Evolutionary conservation across 2,329 filamentous ascomycete species (phyloP), one percentile per base, ranked within the genome.

Genomic region (Tolypocladium pustulatum): DNA sequence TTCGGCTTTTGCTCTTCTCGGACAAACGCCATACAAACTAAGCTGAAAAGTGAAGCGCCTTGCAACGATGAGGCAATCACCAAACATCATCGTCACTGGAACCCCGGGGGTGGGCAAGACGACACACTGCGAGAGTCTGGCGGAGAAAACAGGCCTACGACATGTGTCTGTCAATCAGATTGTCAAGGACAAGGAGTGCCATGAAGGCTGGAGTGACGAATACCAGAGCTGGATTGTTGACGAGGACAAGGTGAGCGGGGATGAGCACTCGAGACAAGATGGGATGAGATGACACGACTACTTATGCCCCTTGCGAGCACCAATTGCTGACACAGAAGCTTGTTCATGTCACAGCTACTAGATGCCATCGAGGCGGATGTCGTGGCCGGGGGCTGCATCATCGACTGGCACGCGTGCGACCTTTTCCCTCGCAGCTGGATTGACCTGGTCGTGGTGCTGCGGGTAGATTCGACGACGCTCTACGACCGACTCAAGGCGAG

Each of bases 331-430:
- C 53, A 64, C 63, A 57, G 27, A 66, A 58, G 13, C 52, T 40
- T 6, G 20, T 27, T 30, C 32, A 38, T 20, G 43, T 54, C 20
- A 38, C 66, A 91, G 86, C 77, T 99, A 37, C 81, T 99, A 27
- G 94, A 99, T 71, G 84, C 89, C 54, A 88, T 99, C 59, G 94
- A 97, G 75, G 83, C 89, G 59, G 87, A 94, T 61, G 81, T 90
- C 43, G 82, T 86, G 62, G 75, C 82, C 25, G 93, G 93, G 59
- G 94, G 94, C 25, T 90, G 85, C 72, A 85, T 99, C 65, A 89
- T 99, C 68, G 94, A 99, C 76, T 99, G 94, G 93, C 94, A 99
- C 75, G 93, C 92, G 2, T 97, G 93, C 76, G 94, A 97, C 68
- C 76, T 97, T 27, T 97, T 97, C 69, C 94, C 94, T 2, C 86